Evolutionary conservation across 164 flowering plant species (phyloP).

Genomic region (Stephania cephalantha): DNA sequence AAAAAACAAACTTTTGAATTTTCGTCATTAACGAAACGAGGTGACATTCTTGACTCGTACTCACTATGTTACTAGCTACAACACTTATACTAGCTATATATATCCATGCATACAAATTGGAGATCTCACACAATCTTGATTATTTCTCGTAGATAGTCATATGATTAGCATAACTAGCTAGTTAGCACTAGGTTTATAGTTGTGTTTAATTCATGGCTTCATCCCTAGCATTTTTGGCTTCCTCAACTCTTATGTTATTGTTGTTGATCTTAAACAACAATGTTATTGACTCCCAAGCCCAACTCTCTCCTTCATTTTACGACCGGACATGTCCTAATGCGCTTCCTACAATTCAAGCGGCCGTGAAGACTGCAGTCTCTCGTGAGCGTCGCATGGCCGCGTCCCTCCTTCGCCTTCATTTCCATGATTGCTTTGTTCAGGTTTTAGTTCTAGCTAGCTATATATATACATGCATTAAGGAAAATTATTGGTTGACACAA

Average conservation of each 20-base stretch:
- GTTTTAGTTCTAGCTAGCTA: neutral
- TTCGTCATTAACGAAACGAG: too few species aligned
- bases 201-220: too few species aligned
- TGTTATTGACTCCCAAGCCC: neutral
- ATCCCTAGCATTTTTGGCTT: neutral
- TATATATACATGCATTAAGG: neutral
- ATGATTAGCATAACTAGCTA: too few species aligned
- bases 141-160: too few species aligned
- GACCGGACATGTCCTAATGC: slow-evolving; percentile 3
- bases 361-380: neutral
- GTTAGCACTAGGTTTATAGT: too few species aligned
- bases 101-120: too few species aligned
- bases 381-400: slow-evolving; percentile 11
- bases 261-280: neutral
- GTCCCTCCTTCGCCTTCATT: neutral
- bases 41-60: too few species aligned
- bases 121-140: too few species aligned
- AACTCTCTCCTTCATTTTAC: neutral
- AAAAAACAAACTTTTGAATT: too few species aligned
- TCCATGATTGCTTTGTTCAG: slow-evolving; percentile 12
- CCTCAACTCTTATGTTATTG: neutral
- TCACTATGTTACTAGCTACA: too few species aligned
- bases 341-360: neutral
- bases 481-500: too few species aligned
- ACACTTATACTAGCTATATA: too few species aligned